Conservation (phyloP, 2,329 filamentous ascomycete genomes). For the Nigrograna mackinnonii region DNA sequence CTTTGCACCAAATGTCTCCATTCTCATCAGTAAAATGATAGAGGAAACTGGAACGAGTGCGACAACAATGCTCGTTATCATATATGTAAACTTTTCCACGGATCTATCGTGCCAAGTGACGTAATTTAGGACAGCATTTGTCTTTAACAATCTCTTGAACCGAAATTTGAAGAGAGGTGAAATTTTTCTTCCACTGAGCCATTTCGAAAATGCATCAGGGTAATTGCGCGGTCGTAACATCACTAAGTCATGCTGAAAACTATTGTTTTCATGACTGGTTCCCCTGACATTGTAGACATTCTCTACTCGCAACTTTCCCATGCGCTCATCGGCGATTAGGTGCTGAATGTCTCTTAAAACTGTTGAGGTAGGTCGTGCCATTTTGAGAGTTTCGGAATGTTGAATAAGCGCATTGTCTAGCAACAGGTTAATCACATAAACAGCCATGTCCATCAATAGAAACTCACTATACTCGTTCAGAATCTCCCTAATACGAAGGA, state of each 20-base stretch:
- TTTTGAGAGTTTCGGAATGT: constrained; percentile 11
- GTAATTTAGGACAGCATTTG: constrained; percentile 9
- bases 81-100: constrained; percentile 17
- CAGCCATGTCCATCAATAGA: too few relatives aligned
- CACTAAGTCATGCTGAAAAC: constrained; percentile 13
- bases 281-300: constrained; percentile 12
- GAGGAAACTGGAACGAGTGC: constrained; percentile 23
- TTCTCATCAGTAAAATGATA: constrained; percentile 15
- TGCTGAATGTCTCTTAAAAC: constrained; percentile 19
- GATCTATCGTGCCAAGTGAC: constrained; percentile 11
- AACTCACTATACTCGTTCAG: too few relatives aligned
- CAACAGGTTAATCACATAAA: too few relatives aligned
- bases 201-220: constrained; percentile 20
- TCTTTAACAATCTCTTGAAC: constrained; percentile 12
- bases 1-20: constrained; percentile 12
- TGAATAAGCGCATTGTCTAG: constrained; percentile 23
- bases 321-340: constrained; percentile 10
- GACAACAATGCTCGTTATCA: constrained; percentile 20
- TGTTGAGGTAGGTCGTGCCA: constrained; percentile 9
- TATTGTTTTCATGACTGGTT: constrained; percentile 6
- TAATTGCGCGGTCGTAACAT: constrained; percentile 12
- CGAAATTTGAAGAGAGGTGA: constrained; percentile 7
- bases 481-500: constrained; percentile 11
- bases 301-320: constrained; percentile 7
- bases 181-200: constrained; percentile 12